Conservation (phyloP, 305 asterid genomes). For the Ilex paraguariensis region DNA sequence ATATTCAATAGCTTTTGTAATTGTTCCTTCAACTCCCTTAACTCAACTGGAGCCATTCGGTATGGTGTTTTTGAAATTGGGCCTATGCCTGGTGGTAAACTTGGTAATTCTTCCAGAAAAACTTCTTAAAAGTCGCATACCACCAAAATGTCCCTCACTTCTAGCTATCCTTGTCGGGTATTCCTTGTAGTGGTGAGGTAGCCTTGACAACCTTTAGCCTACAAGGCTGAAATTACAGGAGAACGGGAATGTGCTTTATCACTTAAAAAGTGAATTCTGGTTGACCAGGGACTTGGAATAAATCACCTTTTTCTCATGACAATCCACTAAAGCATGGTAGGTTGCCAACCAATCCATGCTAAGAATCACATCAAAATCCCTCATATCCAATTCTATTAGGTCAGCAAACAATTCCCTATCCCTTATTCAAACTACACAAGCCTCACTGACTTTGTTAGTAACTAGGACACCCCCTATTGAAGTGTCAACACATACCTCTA, state of each 20-base stretch:
- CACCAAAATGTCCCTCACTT: not conserved
- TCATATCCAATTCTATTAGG: not conserved
- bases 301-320: not conserved
- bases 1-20: no score
- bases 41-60: not conserved
- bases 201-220: not conserved
- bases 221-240: not conserved
- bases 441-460: not conserved
- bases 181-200: not conserved
- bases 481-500: not conserved
- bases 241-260: not conserved
- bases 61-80: conserved; percentile 1
- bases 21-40: not conserved
- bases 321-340: not conserved
- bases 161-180: not conserved
- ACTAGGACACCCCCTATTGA: not conserved
- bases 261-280: not conserved
- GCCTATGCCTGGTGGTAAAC: not conserved
- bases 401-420: not conserved
- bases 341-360: not conserved
- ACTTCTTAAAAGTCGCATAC: not conserved
- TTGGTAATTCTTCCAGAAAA: not conserved
- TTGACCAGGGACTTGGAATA: not conserved
- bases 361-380: not conserved
- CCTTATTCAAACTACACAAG: not conserved